Percentiles rank a stretch among this genome's conserved stretches.
phyloP scores from a whole-genome alignment of 2,329 filamentous ascomycete species.

The Emericellopsis atlantica region DNA sequence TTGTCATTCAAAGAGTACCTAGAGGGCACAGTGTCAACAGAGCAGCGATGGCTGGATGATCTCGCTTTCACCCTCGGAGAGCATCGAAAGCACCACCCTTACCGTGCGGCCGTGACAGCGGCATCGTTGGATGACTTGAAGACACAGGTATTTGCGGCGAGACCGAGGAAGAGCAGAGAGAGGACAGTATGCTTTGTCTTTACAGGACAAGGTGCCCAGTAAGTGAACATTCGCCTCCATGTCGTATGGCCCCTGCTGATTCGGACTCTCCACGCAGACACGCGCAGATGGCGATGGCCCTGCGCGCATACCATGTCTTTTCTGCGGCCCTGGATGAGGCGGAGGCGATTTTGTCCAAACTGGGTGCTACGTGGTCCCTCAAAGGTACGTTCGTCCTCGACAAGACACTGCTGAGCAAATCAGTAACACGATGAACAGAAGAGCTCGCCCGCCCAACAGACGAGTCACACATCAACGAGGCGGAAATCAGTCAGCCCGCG shows the following conservation, averaged over 20 bases:
- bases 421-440: neutral
- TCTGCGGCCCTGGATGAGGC: neutral
- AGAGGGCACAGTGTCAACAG: neutral
- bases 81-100: constrained; percentile 5
- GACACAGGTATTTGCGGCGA: neutral
- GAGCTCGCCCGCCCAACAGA: constrained; percentile 1
- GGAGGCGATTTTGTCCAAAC: neutral
- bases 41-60: constrained; percentile 17
- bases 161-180: constrained; percentile 4
- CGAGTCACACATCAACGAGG: constrained; percentile 21
- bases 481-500: constrained; percentile 18
- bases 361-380: constrained; percentile 3
- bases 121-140: constrained; percentile 27
- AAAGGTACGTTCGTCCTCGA: constrained; percentile 5
- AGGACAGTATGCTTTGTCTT: constrained; percentile 8
- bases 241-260: no score
- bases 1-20: constrained; percentile 10
- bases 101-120: constrained; percentile 6
- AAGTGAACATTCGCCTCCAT: neutral
- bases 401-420: constrained; percentile 5
- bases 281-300: constrained; percentile 6
- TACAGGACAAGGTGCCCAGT: constrained; percentile 12
- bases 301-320: constrained; percentile 5
- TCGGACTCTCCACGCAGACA: constrained; percentile 1
- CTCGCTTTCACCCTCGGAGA: constrained; percentile 9